Base-by-base conservation (phyloP, 2,329 filamentous ascomycete genomes). In the Cercospora sp. region DNA sequence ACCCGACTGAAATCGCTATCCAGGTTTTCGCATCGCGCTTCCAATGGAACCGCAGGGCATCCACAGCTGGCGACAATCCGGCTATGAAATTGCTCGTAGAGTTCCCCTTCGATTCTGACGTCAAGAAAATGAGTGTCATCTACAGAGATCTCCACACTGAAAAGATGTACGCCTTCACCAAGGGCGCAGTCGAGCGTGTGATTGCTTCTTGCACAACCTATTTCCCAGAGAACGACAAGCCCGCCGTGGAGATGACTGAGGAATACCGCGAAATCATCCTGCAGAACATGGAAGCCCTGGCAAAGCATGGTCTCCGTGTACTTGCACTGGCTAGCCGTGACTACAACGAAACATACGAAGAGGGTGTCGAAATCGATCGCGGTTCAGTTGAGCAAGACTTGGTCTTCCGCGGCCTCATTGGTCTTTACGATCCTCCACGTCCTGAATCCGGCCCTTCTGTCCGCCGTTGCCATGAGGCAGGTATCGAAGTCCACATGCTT, bases 341-440 rank as follows among this genome's bases (percentile, higher is more conserved):
- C 72, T 77, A 80, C 68, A 75, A 78, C 58, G 72, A 73, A 18
- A 42, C 69, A 4, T 74, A 72, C 51, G 64, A 69, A 48, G 90
- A 90, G 89, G 75, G 73, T 28, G 73, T 78, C 0, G 81, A 83
- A 26, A 79, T 83, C 8, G 79, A 79, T 31, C 90, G 93, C 5
- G 80, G 82, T 5, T 80, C 84, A 4, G 86, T 94, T 13, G 93
- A 96, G 76, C 82, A 83, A 40, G 83, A 87, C 31, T 86, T 97
- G 33, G 86, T 84, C 3, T 91, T 96, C 69, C 86, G 92, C 13
- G 94, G 93, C n/a, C 85, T 97, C 9, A 89, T 91, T 60, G 93
- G 92, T 65, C 90, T 97, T 70, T 94, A 95, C 76, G 93, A 97
- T 73, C 93, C 93, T 3, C 93, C 92, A 65, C 91, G 93, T 1